These are phyloP conservation scores for Exophiala alcalophila DNA, from an alignment of 2,329 filamentous ascomycete genomes.

Conservation along the genomic window DNA sequence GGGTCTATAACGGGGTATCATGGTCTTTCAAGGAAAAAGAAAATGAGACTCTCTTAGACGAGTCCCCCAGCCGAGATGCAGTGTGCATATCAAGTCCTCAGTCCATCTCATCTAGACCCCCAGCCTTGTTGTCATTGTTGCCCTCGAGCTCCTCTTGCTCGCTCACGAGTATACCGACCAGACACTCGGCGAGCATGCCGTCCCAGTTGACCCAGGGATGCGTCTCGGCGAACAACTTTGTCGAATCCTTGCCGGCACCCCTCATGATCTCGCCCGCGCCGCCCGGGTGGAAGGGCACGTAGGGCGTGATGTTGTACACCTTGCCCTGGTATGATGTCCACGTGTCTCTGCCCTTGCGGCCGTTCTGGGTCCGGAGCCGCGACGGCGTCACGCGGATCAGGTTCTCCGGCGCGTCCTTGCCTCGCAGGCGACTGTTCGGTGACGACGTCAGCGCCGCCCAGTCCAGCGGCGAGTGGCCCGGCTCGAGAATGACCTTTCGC, in stretches of 20 bases:
- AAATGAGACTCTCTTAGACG: too few relatives aligned
- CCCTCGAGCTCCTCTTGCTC: slow-evolving; percentile 45
- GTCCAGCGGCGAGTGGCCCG: slow-evolving; percentile 90
- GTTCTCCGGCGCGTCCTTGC: slow-evolving; percentile 49
- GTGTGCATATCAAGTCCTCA: slow-evolving; percentile 37
- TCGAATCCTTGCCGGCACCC: slow-evolving; percentile 65
- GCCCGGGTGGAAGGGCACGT: slow-evolving; percentile 86
- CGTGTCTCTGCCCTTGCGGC: slow-evolving; percentile 77
- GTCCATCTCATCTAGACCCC: slow-evolving; percentile 59
- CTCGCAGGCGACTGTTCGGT: slow-evolving; percentile 63
- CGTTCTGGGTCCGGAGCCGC: slow-evolving; percentile 73
- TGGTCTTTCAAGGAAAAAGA: too few relatives aligned
- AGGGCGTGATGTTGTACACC: slow-evolving; percentile 92
- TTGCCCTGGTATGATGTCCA: slow-evolving; percentile 88
- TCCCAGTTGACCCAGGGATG: slow-evolving; percentile 70
- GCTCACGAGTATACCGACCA: slow-evolving; percentile 60
- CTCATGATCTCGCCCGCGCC: slow-evolving; percentile 61
- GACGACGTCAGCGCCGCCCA: slow-evolving; percentile 76
- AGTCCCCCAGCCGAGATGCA: too few relatives aligned
- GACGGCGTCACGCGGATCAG: slow-evolving; percentile 75
- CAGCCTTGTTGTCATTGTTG: too few relatives aligned
- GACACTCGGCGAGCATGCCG: slow-evolving; percentile 60
- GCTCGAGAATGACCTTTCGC: slow-evolving; percentile 70
- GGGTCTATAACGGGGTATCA: too few relatives aligned
- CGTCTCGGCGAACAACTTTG: slow-evolving; percentile 60